Percentiles rank a stretch among this genome's conserved stretches.
phyloP scores from a whole-genome alignment of 2,329 filamentous ascomycete genomes.

The Clonostachys rosea region DNA sequence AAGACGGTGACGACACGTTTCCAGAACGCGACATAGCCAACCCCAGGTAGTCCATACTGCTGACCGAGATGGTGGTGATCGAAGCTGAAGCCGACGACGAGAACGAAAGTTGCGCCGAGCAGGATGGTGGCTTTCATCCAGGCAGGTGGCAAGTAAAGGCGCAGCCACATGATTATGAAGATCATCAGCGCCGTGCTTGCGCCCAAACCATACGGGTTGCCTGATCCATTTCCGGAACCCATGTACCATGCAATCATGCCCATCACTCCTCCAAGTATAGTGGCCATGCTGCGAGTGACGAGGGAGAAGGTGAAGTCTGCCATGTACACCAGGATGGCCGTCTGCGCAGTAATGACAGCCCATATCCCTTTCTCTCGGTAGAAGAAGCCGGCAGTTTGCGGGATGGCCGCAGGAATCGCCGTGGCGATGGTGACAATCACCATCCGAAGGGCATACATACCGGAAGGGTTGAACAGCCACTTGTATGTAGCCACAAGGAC shows the following conservation, averaged over 20 bases:
- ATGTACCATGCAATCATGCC: slow-evolving; percentile 46
- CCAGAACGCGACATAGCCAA: slow-evolving; percentile 43
- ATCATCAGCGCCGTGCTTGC: slow-evolving; percentile 34
- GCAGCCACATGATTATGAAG: slow-evolving; percentile 24
- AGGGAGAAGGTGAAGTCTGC: slow-evolving; percentile 44
- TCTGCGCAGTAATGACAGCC: slow-evolving; percentile 46
- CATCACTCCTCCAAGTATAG: slow-evolving; percentile 38
- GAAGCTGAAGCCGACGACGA: slow-evolving; percentile 42
- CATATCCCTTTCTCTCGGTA: slow-evolving; percentile 47
- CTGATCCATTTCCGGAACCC: slow-evolving; percentile 37
- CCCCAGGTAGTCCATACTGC: slow-evolving; percentile 37
- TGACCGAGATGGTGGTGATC: slow-evolving; percentile 30
- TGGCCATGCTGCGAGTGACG: slow-evolving; percentile 31
- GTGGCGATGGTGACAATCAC: slow-evolving; percentile 39
- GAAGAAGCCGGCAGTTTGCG: slow-evolving; percentile 39
- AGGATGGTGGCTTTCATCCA: slow-evolving; percentile 22
- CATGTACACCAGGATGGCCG: slow-evolving; percentile 40
- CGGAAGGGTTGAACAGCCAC: slow-evolving; percentile 35
- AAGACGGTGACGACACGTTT: slow-evolving; percentile 36
- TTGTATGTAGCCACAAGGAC: slow-evolving; percentile 20
- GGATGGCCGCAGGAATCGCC: slow-evolving; percentile 33
- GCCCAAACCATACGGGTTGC: slow-evolving; percentile 44
- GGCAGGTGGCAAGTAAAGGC: slow-evolving; percentile 21
- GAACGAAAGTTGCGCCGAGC: slow-evolving; percentile 27
- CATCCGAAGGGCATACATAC: slow-evolving; percentile 41